These are phyloP conservation scores for Alisma plantagoaquatica DNA, from an alignment of 106 monocot species.

Conservation along the genomic window DNA sequence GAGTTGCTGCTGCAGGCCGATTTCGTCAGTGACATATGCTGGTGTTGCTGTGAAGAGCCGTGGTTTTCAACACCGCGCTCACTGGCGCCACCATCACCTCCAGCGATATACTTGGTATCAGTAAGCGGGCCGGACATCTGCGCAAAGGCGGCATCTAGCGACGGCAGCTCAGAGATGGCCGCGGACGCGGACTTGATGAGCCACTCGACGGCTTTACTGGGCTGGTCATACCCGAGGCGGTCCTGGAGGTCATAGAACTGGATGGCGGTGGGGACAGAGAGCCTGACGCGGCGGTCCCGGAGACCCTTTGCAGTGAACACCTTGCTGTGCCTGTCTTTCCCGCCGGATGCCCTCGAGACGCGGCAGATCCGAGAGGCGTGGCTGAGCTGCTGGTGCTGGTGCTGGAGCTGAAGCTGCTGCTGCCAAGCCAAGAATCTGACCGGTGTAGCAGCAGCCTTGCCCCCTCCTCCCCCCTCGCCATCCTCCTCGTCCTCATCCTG, in stretches of 20 bases:
- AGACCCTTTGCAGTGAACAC: constrained; percentile 81
- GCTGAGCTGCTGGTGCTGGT: constrained; percentile 32
- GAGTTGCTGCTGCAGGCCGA: constrained; percentile 89
- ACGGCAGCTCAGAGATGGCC: constrained; percentile 72
- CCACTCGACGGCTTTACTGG: constrained; percentile 97
- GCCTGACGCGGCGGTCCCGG: constrained; percentile 72
- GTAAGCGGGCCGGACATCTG: constrained; percentile 7
- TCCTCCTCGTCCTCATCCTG: constrained; percentile 16
- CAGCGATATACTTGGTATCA: constrained; percentile 1
- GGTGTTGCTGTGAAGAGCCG: constrained; percentile 33
- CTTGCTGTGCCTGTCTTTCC: constrained; percentile 98
- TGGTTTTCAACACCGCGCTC: constrained; percentile 5
- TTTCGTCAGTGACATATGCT: constrained; percentile 29
- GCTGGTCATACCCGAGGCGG: constrained; percentile 87
- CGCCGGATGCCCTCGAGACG: constrained; percentile 82
- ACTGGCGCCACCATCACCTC: constrained; percentile 4
- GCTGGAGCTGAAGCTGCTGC: no score
- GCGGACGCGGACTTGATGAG: constrained; percentile 68
- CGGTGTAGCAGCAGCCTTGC: neutral
- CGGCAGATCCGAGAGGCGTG: constrained; percentile 65
- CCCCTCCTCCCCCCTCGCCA: constrained; percentile 1
- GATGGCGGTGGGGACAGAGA: constrained; percentile 95
- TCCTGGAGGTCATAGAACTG: constrained; percentile 98
- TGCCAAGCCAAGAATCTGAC: neutral
- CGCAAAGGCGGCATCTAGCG: constrained; percentile 34